Conservation (phyloP, 2,329 filamentous ascomycete species). For the Trichoderma harzianum region DNA sequence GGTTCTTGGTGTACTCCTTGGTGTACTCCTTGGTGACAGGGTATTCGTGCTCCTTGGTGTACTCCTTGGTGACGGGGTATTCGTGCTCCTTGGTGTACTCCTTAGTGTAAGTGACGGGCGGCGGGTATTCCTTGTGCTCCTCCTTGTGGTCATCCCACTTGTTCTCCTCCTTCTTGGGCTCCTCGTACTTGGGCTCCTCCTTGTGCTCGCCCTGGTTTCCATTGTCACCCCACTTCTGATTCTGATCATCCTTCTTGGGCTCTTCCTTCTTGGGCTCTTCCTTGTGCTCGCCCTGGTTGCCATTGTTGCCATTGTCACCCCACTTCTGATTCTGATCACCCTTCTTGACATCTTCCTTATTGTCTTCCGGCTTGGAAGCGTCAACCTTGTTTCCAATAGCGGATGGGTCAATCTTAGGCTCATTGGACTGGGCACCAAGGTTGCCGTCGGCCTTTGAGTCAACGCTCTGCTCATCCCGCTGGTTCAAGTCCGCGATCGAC, state of each 20-base stretch:
- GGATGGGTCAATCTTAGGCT: neutral
- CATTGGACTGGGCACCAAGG: neutral
- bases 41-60: neutral
- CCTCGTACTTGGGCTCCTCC: neutral
- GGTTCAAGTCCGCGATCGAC: slow-evolving; percentile 27
- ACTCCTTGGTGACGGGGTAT: neutral
- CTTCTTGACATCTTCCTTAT: neutral
- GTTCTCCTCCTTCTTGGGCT: neutral
- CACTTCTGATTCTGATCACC: neutral
- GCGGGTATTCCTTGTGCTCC: neutral
- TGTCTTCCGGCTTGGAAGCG: neutral
- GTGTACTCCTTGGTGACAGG: neutral
- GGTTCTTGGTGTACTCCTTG: neutral
- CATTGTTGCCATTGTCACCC: no score
- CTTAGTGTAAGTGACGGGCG: neutral
- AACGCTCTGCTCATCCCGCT: neutral
- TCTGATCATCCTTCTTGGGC: neutral
- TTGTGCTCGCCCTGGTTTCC: neutral
- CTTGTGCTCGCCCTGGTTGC: neutral
- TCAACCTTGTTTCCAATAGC: neutral
- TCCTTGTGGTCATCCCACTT: neutral
- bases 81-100: slow-evolving; percentile 5
- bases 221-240: neutral
- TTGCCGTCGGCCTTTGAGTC: neutral
- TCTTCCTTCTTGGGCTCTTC: neutral